Percentiles rank a stretch among this genome's conserved stretches.
Evolutionary conservation across 495 filamentous ascomycete species (phyloP).

Genomic region (Durotheca rogersii): DNA sequence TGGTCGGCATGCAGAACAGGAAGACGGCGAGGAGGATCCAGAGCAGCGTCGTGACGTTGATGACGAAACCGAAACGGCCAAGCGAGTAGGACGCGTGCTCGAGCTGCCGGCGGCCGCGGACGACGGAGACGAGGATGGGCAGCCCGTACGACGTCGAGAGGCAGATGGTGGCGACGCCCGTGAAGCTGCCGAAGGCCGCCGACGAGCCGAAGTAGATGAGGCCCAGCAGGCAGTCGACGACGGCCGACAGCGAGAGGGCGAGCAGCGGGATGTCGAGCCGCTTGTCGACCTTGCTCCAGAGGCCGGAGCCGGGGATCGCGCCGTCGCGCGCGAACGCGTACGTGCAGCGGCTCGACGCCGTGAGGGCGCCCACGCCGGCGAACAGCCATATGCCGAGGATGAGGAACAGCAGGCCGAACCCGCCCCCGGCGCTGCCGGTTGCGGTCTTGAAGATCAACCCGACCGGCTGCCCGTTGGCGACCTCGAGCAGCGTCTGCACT

Average conservation of each 20-base stretch:
- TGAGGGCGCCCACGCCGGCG: slow-evolving; percentile 59
- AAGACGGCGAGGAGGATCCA: slow-evolving; percentile 61
- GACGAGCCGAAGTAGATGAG: slow-evolving; percentile 60
- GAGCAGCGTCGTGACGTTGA: slow-evolving; percentile 52
- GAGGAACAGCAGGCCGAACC: slow-evolving; percentile 71
- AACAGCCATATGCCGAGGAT: slow-evolving; percentile 68
- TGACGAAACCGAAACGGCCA: slow-evolving; percentile 52
- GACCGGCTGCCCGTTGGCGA: slow-evolving; percentile 60
- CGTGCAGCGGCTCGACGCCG: slow-evolving; percentile 59
- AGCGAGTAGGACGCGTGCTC: slow-evolving; percentile 61
- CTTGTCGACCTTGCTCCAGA: slow-evolving; percentile 61
- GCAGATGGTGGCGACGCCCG: slow-evolving; percentile 63
- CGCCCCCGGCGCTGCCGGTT: slow-evolving; percentile 61
- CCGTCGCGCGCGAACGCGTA: slow-evolving; percentile 64
- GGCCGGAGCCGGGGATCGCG: slow-evolving; percentile 65
- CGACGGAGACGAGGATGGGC: slow-evolving; percentile 54
- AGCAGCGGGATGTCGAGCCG: slow-evolving; percentile 53
- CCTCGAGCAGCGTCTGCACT: slow-evolving; percentile 48
- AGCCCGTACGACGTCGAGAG: slow-evolving; percentile 66
- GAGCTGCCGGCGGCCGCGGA: slow-evolving; percentile 31
- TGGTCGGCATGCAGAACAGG: slow-evolving; percentile 60
- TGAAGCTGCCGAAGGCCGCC: slow-evolving; percentile 63
- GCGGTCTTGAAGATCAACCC: slow-evolving; percentile 58
- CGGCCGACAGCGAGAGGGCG: slow-evolving; percentile 58
- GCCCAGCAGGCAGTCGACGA: slow-evolving; percentile 58